phyloP scores from a whole-genome alignment of 1,139 yeast genomes.

The Scheffersomyces segobiensis region DNA sequence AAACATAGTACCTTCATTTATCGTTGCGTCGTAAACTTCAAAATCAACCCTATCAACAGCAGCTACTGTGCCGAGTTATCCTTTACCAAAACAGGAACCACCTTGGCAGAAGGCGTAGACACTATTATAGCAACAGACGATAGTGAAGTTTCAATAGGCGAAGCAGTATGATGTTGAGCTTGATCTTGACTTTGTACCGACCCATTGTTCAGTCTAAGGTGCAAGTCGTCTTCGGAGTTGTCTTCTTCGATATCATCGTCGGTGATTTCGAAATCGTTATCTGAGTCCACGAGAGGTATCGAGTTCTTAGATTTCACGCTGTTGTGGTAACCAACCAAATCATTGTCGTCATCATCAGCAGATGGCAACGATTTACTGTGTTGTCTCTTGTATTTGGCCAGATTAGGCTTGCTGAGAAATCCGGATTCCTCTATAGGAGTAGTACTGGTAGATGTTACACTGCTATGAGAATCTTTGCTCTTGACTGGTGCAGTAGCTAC shows the following conservation, averaged over 20 bases:
- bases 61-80: not conserved
- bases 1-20: not conserved
- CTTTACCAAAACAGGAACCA: constrained; percentile 5
- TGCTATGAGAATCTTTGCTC: constrained; percentile 6
- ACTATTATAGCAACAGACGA: constrained; percentile 21
- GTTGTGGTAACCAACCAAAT: constrained; percentile 40
- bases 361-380: constrained; percentile 64
- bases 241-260: constrained; percentile 27
- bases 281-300: constrained; percentile 28
- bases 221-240: constrained; percentile 18
- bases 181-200: not conserved
- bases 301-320: constrained; percentile 16
- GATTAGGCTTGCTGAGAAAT: constrained; percentile 14
- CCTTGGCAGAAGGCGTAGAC: constrained; percentile 22
- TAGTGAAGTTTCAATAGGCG: not conserved
- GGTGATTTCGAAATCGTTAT: constrained; percentile 30
- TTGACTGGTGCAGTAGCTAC: not conserved
- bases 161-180: not conserved
- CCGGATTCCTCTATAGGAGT: constrained; percentile 15
- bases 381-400: constrained; percentile 36
- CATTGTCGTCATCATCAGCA: constrained; percentile 48
- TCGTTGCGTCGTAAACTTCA: not conserved
- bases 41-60: not conserved
- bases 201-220: not conserved
- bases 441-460: constrained; percentile 19